Percentiles rank a stretch among this genome's conserved stretches.
Evolutionary conservation across 257 asterid genomes (phyloP).

Genomic region (Solanum peruvianum): DNA sequence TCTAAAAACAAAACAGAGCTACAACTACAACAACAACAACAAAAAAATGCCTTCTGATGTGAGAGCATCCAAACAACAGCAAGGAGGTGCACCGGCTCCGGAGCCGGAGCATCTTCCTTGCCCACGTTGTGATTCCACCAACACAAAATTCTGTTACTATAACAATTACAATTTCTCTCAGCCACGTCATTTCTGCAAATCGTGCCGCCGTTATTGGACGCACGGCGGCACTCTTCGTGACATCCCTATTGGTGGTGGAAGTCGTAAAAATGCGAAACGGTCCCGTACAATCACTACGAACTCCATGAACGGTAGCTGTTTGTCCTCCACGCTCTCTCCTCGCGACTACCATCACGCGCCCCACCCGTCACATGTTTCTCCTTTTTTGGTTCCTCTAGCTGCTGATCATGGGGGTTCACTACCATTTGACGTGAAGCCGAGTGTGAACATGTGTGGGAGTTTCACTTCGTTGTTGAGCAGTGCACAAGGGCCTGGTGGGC

Average conservation of each 20-base stretch:
- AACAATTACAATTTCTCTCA: slow-evolving; percentile 93
- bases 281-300: slow-evolving; percentile 28
- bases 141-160: slow-evolving; percentile 93
- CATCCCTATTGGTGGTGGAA: slow-evolving; percentile 91
- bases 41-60: slow-evolving; percentile 46
- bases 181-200: slow-evolving; percentile 90
- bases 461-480: slow-evolving; percentile 56
- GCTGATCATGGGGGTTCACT: slow-evolving; percentile 15
- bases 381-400: slow-evolving; percentile 25
- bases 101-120: slow-evolving; percentile 89
- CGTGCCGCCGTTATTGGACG: slow-evolving; percentile 98
- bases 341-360: slow-evolving; percentile 47
- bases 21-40: background rate
- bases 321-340: slow-evolving; percentile 7
- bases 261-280: slow-evolving; percentile 82
- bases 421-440: slow-evolving; percentile 11
- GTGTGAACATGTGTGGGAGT: slow-evolving; percentile 34
- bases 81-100: slow-evolving; percentile 55
- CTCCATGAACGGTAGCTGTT: background rate
- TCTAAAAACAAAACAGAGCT: background rate
- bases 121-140: slow-evolving; percentile 90
- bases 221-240: slow-evolving; percentile 94
- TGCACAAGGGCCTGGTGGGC: slow-evolving; percentile 44
- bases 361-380: slow-evolving; percentile 9
- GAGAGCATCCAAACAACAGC: slow-evolving; percentile 19